Evolutionary conservation across 495 filamentous ascomycete genomes (phyloP).

Genomic region (Beverwykella pulmonaria): DNA sequence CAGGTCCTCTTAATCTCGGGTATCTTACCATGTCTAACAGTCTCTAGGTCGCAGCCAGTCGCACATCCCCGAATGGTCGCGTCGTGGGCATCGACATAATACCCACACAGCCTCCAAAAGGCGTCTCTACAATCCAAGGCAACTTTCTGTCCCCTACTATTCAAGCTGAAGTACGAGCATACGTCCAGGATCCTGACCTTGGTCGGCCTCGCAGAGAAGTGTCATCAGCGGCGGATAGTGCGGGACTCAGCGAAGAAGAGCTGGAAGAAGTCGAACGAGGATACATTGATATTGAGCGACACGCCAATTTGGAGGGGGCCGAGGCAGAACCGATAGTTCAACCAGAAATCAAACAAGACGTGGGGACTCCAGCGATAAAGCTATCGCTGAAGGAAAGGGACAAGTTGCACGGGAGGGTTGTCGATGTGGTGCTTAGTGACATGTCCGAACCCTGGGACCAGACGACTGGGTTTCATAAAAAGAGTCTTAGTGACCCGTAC

Average conservation of each 20-base stretch:
- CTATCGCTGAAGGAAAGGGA: conserved; percentile 42
- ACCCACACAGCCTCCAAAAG: conserved; percentile 83
- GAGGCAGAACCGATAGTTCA: conserved; percentile 32
- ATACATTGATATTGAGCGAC: conserved; percentile 46
- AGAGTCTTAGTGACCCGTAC: conserved; percentile 89
- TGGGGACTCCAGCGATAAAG: conserved; percentile 14
- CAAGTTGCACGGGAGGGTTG: conserved; percentile 55
- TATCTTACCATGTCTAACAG: background rate
- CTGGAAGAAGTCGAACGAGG: conserved; percentile 44
- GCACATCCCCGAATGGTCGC: conserved; percentile 72
- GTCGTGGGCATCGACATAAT: conserved; percentile 92
- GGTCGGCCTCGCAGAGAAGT: conserved; percentile 53
- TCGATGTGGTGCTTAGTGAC: conserved; percentile 96
- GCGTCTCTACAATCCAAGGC: conserved; percentile 90
- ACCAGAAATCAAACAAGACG: conserved; percentile 27
- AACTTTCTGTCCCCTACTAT: conserved; percentile 77
- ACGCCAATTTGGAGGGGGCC: conserved; percentile 32
- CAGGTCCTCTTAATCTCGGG: background rate
- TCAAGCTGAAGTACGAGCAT: conserved; percentile 72
- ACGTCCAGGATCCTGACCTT: conserved; percentile 66
- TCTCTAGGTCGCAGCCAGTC: conserved; percentile 74
- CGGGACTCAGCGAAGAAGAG: conserved; percentile 40
- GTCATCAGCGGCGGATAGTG: conserved; percentile 4
- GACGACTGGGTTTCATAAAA: conserved; percentile 74
- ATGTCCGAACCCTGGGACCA: conserved; percentile 96